phyloP scores from a whole-genome alignment of 768 basidiomycete genomes.

The Candolleomyces eurysporus region DNA sequence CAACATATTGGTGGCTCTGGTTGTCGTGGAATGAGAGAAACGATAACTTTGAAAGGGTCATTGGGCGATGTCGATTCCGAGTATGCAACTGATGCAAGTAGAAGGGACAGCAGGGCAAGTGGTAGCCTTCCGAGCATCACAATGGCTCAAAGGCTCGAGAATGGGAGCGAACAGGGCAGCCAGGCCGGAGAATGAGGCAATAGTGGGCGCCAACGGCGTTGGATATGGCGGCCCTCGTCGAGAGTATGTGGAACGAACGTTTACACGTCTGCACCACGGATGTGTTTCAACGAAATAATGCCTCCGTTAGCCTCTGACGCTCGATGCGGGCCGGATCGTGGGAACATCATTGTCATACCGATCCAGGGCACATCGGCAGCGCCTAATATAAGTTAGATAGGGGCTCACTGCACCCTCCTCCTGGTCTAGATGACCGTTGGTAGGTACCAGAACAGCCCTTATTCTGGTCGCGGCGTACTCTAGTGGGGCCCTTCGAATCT shows the following conservation, averaged over 20 bases:
- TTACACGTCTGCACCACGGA: constrained; percentile 5
- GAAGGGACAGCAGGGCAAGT: constrained; percentile 31
- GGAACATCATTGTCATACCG: not conserved
- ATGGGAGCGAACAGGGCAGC: not conserved
- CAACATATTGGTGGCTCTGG: constrained; percentile 67
- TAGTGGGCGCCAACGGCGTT: not conserved
- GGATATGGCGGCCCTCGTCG: not conserved
- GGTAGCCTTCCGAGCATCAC: constrained; percentile 20
- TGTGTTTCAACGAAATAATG: not conserved
- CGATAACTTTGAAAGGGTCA: constrained; percentile 62
- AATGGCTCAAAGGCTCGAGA: not conserved
- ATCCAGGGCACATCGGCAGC: not conserved
- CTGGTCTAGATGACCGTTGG: no score
- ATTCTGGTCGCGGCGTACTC: no score
- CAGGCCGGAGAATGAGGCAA: not conserved
- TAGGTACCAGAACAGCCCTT: no score
- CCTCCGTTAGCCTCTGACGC: not conserved
- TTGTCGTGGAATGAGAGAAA: constrained; percentile 42
- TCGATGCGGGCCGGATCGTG: not conserved
- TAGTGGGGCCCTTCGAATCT: not conserved
- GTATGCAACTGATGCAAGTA: constrained; percentile 34
- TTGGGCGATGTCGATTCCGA: constrained; percentile 38
- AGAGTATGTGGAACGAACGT: not conserved
- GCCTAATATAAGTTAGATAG: no score
- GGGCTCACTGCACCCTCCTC: no score